phyloP scores from a whole-genome alignment of 805 yeast genomes.

The Ogataea paraovalis region DNA sequence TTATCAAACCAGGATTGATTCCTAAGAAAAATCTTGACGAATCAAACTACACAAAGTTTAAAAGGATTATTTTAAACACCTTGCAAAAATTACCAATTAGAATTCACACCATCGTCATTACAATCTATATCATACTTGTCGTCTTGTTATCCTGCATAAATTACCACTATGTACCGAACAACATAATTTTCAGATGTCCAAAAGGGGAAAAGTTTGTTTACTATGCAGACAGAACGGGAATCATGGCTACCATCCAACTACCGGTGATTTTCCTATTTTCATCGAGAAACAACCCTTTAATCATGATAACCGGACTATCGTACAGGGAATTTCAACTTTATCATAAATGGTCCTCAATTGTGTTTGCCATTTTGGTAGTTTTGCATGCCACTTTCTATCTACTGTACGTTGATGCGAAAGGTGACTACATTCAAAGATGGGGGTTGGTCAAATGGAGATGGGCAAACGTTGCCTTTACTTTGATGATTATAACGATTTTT shows the following conservation, averaged over 20 bases:
- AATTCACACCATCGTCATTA: constrained; percentile 29
- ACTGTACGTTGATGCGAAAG: constrained; percentile 32
- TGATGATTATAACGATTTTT: constrained; percentile 26
- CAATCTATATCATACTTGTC: constrained; percentile 25
- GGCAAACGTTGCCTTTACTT: constrained; percentile 37
- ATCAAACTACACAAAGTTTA: constrained; percentile 1
- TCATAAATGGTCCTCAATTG: constrained; percentile 40
- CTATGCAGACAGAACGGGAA: constrained; percentile 45
- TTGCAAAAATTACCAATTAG: constrained; percentile 31
- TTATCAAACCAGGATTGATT: constrained; percentile 20
- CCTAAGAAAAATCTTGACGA: constrained; percentile 2
- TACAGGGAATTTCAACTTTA: constrained; percentile 34
- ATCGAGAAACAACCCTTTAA: constrained; percentile 33
- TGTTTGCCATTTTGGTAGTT: constrained; percentile 33
- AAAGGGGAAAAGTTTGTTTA: constrained; percentile 28
- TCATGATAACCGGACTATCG: constrained; percentile 32
- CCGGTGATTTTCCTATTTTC: constrained; percentile 34
- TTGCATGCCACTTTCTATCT: constrained; percentile 39
- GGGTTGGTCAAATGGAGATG: constrained; percentile 38
- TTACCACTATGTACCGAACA: constrained; percentile 26
- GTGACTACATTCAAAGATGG: constrained; percentile 36
- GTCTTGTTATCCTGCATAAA: constrained; percentile 27
- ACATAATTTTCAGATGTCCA: constrained; percentile 28
- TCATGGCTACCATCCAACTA: constrained; percentile 36
- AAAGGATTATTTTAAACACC: constrained; percentile 5